phyloP scores from a whole-genome alignment of 371 early-diverging fungal species.

The Amoeboradix gromovi region DNA sequence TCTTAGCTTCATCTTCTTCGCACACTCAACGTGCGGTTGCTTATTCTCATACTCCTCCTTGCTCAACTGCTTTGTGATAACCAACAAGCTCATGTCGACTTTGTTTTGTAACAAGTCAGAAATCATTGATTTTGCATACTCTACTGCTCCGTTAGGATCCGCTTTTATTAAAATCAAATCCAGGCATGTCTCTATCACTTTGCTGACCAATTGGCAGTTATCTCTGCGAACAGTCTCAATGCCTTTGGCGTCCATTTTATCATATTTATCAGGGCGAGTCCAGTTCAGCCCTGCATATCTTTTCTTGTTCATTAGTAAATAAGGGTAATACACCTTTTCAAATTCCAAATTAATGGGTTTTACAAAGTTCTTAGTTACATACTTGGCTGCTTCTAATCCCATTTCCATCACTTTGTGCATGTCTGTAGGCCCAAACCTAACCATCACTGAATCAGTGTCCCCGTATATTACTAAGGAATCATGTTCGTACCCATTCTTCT shows the following conservation, averaged over 20 bases:
- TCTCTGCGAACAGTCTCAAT: constrained; percentile 99
- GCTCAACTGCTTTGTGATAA: constrained; percentile 88
- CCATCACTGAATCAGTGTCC: constrained; percentile 99
- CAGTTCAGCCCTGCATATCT: constrained; percentile 98
- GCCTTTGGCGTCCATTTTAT: constrained; percentile 95
- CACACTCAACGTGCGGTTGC: constrained; percentile 90
- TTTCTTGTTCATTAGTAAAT: constrained; percentile 95
- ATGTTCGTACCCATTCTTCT: constrained; percentile 54
- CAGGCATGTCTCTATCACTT: constrained; percentile 76
- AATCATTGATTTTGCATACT: constrained; percentile 70
- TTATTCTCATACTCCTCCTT: constrained; percentile 83
- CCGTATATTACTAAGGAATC: constrained; percentile 93
- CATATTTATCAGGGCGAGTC: constrained; percentile 63
- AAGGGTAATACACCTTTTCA: constrained; percentile 96
- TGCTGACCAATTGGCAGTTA: constrained; percentile 78
- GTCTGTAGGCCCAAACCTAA: constrained; percentile 60
- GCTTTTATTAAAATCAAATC: constrained; percentile 68
- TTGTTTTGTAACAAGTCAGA: constrained; percentile 78
- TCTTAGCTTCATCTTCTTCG: constrained; percentile 82
- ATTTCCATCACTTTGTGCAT: constrained; percentile 63
- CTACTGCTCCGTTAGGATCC: constrained; percentile 63
- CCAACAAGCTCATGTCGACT: constrained; percentile 84
- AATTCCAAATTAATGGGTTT: constrained; percentile 95
- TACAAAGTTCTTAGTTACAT: constrained; percentile 59
- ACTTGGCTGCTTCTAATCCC: constrained; percentile 54